Evolutionary conservation across 306 rosid genomes (phyloP), one percentile per base, ranked within the genome.

Genomic region (Psophocarpus tetragonolobus): DNA sequence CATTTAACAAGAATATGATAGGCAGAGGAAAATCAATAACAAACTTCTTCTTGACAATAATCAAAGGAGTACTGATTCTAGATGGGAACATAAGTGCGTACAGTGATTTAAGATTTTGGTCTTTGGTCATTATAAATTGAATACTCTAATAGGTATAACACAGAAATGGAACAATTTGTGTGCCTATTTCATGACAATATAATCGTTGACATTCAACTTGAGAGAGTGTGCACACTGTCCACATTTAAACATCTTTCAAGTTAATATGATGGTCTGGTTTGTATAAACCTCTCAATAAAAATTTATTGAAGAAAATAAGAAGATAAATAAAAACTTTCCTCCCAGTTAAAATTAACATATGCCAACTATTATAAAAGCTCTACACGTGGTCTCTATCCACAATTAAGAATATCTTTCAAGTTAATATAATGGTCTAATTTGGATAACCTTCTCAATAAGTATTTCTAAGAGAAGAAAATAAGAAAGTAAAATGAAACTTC

Each of bases 321-420:
- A 57, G 8, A n/a, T 29, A 29, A 56, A 27, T 24, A 24, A 4
- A 26, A 58, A 13, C 36, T 29, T 38, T 38, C 7, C 1, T 27
- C 13, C 4, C 10, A 7, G 21, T 29, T 29, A 58, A 58, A 58
- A 29, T 58, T 58, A 58, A 14, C 18, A 14, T 29, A 29, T 2
- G 20, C 17, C 9, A 15, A 15, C 21, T 58, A 26, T 27, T 58
- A 27, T 29, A 27, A 3, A 58, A 27, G 21, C 5, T 58, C n/a
- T 29, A 8, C 27, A 21, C 11, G 21, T 44, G 57, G 61, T 27
- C 47, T 35, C 1, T 15, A 42, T 62, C 68, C 54, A 72, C 29
- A 80, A 69, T 41, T 36, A 47, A 36, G 69, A 15, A 68, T 73
- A 68, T 73, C 45, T 74, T 61, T 51, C 38, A 85, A 21, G 73